phyloP scores from a whole-genome alignment of 176 grass and related monocot genomes.

The Aegilops sharonensis region DNA sequence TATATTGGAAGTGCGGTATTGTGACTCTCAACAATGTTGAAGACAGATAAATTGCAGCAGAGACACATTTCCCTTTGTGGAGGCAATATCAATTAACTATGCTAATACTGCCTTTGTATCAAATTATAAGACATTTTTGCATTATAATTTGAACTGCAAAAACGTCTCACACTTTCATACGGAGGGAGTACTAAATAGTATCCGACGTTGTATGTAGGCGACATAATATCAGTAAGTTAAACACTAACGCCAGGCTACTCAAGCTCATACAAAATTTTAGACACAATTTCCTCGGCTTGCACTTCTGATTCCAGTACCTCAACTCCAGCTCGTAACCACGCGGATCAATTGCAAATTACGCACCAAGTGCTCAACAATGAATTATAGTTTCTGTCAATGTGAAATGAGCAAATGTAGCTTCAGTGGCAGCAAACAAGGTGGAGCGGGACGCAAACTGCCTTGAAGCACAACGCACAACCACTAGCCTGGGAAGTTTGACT shows the following conservation, averaged over 20 bases:
- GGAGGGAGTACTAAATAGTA: background rate
- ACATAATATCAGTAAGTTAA: background rate
- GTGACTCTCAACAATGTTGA: background rate
- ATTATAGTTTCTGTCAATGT: background rate
- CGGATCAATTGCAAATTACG: background rate
- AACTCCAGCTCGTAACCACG: background rate
- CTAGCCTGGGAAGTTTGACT: constrained; percentile 19
- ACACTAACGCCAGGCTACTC: background rate
- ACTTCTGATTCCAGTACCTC: background rate
- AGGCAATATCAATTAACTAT: too few relatives aligned
- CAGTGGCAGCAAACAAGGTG: background rate
- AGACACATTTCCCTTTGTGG: too few relatives aligned
- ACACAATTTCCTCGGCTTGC: background rate
- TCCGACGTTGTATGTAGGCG: background rate
- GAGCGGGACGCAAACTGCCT: background rate
- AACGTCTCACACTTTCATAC: too few relatives aligned
- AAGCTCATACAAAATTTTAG: background rate
- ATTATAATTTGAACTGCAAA: too few relatives aligned
- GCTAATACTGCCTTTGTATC: too few relatives aligned
- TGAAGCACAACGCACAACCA: background rate
- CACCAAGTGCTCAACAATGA: background rate
- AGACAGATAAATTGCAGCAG: background rate
- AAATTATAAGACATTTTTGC: too few relatives aligned
- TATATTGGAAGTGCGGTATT: background rate
- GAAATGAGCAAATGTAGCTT: background rate